Evolutionary conservation across 2,329 filamentous ascomycete genomes (phyloP).

Genomic region (Claviceps sp.): DNA sequence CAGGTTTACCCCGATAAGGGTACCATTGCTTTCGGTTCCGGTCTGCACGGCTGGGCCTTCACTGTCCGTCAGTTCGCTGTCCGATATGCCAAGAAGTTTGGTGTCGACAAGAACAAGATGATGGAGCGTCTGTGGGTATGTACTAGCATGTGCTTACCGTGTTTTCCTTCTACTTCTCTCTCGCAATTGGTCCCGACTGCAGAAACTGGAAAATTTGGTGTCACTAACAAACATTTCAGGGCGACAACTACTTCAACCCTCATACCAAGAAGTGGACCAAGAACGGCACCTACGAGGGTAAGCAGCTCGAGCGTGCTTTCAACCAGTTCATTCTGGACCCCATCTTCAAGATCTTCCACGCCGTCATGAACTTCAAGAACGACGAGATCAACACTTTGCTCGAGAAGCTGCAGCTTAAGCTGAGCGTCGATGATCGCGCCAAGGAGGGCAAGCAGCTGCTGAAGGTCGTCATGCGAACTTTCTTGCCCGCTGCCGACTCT

Average conservation of each 20-base stretch:
- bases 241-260: constrained; percentile 99
- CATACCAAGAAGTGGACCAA: constrained; percentile 99
- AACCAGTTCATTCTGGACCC: constrained; percentile 99
- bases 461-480: constrained; percentile 97
- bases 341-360: constrained; percentile 97
- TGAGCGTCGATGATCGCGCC: constrained; percentile 71
- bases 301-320: constrained; percentile 94
- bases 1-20: constrained; percentile 97
- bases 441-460: constrained; percentile 96
- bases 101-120: constrained; percentile 99
- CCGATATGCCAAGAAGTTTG: constrained; percentile 98
- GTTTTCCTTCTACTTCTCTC: neutral
- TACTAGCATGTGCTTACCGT: neutral
- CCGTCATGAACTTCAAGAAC: constrained; percentile 98
- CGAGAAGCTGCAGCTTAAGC: constrained; percentile 92
- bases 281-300: constrained; percentile 67
- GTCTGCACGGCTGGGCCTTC: constrained; percentile 99
- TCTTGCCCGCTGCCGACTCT: constrained; percentile 95
- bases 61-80: constrained; percentile 94
- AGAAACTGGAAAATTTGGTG: neutral
- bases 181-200: no score
- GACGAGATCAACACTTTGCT: constrained; percentile 75
- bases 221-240: constrained; percentile 26
- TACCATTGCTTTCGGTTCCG: constrained; percentile 97
- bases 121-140: constrained; percentile 98